Conservation (phyloP, 106 monocot species). For the Allium cepa region DNA sequence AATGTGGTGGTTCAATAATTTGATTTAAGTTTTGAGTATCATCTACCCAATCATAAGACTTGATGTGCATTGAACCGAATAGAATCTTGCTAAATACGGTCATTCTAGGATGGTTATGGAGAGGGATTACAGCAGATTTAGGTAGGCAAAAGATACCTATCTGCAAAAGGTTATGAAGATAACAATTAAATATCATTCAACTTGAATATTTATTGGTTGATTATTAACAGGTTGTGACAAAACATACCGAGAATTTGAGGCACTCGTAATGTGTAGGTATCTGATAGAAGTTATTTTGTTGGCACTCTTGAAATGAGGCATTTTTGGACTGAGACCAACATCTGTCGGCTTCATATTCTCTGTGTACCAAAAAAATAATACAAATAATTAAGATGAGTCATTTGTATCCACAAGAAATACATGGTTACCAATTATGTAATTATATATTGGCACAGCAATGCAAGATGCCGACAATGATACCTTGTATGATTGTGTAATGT, state of each 20-base stretch:
- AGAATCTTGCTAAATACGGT: conserved; percentile 94
- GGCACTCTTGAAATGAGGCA: conserved; percentile 18
- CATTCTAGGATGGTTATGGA: conserved; percentile 95
- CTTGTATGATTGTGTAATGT: no score
- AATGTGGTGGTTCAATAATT: conserved; percentile 2
- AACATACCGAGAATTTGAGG: neutral
- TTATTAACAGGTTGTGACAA: neutral
- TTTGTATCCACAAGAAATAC: neutral
- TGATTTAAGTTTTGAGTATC: conserved; percentile 19
- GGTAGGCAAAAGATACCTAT: conserved; percentile 81
- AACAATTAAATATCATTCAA: neutral
- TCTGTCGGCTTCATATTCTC: conserved; percentile 38
- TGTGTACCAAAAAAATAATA: conserved; percentile 12
- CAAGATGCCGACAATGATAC: no score
- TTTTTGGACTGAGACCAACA: conserved; percentile 25
- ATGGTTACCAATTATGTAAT: no score
- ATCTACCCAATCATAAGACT: conserved; percentile 79
- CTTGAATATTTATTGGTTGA: neutral
- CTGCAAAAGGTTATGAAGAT: conserved; percentile 23
- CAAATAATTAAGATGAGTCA: no score
- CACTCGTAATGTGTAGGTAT: conserved; percentile 7
- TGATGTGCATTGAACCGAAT: conserved; percentile 89
- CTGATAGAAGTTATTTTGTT: conserved; percentile 19
- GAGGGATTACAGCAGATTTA: conserved; percentile 51
- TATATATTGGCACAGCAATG: no score